Base-by-base conservation (phyloP, 768 basidiomycete genomes). In the Russula abietina region DNA sequence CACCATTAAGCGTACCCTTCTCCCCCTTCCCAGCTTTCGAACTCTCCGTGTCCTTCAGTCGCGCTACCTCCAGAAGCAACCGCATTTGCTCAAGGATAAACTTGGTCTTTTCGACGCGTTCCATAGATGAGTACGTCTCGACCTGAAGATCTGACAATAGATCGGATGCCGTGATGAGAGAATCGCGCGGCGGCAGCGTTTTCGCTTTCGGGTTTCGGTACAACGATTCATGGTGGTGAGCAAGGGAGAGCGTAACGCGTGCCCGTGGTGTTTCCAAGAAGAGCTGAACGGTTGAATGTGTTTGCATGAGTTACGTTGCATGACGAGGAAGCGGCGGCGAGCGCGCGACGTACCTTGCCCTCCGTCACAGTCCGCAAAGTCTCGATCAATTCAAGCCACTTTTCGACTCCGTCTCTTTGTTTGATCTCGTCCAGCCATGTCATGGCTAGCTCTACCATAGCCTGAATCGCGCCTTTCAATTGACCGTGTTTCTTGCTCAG, bases 61-160 rank as follows among this genome's bases (percentile, higher is more conserved):
- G 80, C 30, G 91, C 91, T 39, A 93, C 83, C 46, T 83, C 79
- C 55, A 91, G 84, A 70, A 95, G 78, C 55, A 98, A 73, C 61
- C 97, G 81, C 93, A 99, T 98, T 75, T 98, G 97, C 74, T 98
- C 96, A 49, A 98, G 77, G 68, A 99, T 91, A 70, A 99, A 98
- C 73, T 98, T 93, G 4, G 93, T 97, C 81, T 99, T 99, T 75
- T 99, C 97, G 71, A 90, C 78, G 63, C 94, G 86, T 67, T 98
- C 93, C 97, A 99, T 98, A 7, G 92, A 93, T 16, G 95, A 98
- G 73, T 98, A 99, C 1, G 97, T 98, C 76, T 99, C 97, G 43
- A 99, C 95, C 77, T 98, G 95, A 2, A 99, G 84, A 62, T 99
- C 97, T 26, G 88, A 88, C 64, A 98, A 80, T 32, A 98, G 77